Evolutionary conservation across 1,284 basidiomycete genomes (phyloP).

Genomic region (Sanghuangporus weigelae): DNA sequence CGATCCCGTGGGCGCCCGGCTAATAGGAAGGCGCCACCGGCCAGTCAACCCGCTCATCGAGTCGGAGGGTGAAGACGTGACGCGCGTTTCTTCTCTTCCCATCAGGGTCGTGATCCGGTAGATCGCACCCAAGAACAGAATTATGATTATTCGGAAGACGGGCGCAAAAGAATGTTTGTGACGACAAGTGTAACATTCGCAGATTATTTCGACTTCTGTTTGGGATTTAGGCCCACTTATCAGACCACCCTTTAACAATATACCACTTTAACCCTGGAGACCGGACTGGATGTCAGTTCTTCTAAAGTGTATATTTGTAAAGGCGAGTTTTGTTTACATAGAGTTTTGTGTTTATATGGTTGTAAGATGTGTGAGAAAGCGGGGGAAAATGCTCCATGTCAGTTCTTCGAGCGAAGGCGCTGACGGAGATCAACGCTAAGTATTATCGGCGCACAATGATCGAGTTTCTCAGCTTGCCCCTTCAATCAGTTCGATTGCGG

Average conservation of each 20-base stretch:
- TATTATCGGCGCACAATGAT: background rate
- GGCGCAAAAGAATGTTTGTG: no score
- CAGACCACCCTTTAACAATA: no score
- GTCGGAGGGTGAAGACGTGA: background rate
- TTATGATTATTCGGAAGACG: background rate
- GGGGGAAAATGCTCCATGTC: no score
- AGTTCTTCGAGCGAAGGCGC: background rate
- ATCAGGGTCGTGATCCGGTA: slow-evolving; percentile 2
- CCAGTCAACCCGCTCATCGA: background rate
- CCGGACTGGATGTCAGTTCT: no score
- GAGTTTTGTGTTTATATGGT: no score
- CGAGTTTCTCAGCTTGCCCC: background rate
- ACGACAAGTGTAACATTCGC: background rate
- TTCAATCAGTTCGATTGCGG: background rate
- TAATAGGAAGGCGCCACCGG: background rate
- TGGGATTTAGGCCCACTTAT: no score
- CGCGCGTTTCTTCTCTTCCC: background rate
- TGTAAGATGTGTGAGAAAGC: no score
- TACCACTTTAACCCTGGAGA: no score
- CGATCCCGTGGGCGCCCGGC: background rate
- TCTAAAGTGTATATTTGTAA: no score
- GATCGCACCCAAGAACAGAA: slow-evolving; percentile 1
- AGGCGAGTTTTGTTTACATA: no score
- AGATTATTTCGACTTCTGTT: background rate
- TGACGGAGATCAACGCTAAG: background rate